Conservation (phyloP, 2,329 filamentous ascomycete genomes). For the Byssothecium circinans region DNA sequence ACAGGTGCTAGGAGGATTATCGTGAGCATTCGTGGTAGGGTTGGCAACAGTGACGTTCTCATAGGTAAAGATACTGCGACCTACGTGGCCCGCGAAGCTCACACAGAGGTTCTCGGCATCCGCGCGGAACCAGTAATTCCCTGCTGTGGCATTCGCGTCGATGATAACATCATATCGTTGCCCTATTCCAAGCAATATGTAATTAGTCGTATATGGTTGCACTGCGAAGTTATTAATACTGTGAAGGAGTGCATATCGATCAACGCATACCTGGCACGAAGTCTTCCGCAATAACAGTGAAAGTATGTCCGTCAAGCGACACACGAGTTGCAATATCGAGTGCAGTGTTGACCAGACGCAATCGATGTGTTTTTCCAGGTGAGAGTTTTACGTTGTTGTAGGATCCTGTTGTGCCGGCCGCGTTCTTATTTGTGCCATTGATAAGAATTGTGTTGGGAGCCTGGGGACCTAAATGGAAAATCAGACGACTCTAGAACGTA, state of each 20-base stretch:
- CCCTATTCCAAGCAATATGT: slow-evolving; percentile 45
- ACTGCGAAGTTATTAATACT: neutral
- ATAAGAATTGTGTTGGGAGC: slow-evolving; percentile 51
- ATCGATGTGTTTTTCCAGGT: slow-evolving; percentile 55
- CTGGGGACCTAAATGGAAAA: slow-evolving; percentile 34
- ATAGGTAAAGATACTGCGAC: slow-evolving; percentile 47
- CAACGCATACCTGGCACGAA: slow-evolving; percentile 24
- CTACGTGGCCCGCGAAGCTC: slow-evolving; percentile 23
- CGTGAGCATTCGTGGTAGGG: slow-evolving; percentile 32
- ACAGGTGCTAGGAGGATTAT: slow-evolving; percentile 33
- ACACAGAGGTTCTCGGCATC: slow-evolving; percentile 25
- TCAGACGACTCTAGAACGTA: no score
- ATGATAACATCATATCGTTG: slow-evolving; percentile 43
- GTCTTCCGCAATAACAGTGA: slow-evolving; percentile 37
- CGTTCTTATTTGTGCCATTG: slow-evolving; percentile 59
- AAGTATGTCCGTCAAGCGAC: slow-evolving; percentile 34
- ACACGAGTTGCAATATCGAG: slow-evolving; percentile 30
- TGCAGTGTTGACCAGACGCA: slow-evolving; percentile 59
- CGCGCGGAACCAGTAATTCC: slow-evolving; percentile 42
- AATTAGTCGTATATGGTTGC: slow-evolving; percentile 34
- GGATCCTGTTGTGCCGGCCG: slow-evolving; percentile 31
- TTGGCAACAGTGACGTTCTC: slow-evolving; percentile 36
- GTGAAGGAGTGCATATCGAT: no score
- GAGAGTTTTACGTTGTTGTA: slow-evolving; percentile 34
- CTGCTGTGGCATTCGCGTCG: slow-evolving; percentile 33